A percentile compares a stretch with the other conserved stretches of the same genome.
Conservation (phyloP, 2,329 filamentous ascomycete genomes). For the Colletotrichum salicis region DNA sequence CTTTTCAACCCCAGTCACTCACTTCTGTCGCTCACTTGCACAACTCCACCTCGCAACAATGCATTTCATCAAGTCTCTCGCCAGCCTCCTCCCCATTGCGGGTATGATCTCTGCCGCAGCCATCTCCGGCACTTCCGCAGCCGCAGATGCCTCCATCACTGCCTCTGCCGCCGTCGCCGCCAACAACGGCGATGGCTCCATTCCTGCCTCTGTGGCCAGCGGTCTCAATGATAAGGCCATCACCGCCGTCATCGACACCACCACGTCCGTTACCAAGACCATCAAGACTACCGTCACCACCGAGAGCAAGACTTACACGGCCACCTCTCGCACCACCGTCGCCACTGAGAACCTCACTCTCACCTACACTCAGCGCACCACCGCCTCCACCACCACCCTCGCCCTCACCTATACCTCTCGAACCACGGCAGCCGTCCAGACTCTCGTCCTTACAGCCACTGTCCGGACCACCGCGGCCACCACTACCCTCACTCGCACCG, state of each 20-base stretch:
- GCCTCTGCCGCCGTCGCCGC: neutral
- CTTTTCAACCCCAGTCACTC: neutral
- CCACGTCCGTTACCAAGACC: slow-evolving; percentile 6
- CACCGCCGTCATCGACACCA: slow-evolving; percentile 39
- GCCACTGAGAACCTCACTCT: slow-evolving; percentile 15
- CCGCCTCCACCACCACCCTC: slow-evolving; percentile 2
- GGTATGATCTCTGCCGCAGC: neutral
- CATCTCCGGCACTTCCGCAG: neutral
- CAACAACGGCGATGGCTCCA: neutral
- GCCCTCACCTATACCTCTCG: slow-evolving; percentile 5
- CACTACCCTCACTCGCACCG: slow-evolving; percentile 8
- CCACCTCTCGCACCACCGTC: slow-evolving; percentile 6
- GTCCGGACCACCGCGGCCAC: slow-evolving; percentile 5
- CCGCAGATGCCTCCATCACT: neutral
- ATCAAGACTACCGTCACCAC: slow-evolving; percentile 11
- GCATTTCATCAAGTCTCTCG: slow-evolving; percentile 10
- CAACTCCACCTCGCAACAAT: neutral
- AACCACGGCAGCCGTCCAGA: neutral
- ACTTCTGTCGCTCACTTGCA: neutral
- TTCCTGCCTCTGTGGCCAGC: neutral
- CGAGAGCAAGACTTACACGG: slow-evolving; percentile 4
- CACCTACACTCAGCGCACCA: slow-evolving; percentile 9
- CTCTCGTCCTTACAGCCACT: slow-evolving; percentile 1
- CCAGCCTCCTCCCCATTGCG: neutral
- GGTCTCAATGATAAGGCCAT: neutral